A percentile compares a stretch with the other conserved stretches of the same genome.
Conservation (phyloP, 805 yeast genomes). For the Yarrowia bubula region DNA sequence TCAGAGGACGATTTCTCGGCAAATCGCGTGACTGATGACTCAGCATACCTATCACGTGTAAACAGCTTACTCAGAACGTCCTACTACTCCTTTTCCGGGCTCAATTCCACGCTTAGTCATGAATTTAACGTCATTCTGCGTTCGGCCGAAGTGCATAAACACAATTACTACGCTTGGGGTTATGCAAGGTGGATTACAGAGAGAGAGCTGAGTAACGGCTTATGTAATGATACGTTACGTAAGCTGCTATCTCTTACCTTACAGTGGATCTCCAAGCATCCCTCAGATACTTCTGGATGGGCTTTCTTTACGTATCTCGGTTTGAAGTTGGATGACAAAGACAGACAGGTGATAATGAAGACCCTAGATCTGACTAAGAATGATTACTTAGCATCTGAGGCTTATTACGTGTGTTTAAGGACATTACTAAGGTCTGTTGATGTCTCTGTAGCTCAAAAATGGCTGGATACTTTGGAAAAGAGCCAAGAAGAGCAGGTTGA, state of each 20-base stretch:
- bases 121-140: slow-evolving; percentile 38
- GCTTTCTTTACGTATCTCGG: slow-evolving; percentile 33
- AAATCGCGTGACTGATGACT: background rate
- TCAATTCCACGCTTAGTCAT: background rate
- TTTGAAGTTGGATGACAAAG: background rate
- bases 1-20: background rate
- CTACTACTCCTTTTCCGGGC: background rate
- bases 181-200: slow-evolving; percentile 40
- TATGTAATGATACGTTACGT: background rate
- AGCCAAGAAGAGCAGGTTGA: background rate
- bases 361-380: background rate
- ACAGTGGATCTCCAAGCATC: slow-evolving; percentile 28
- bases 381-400: slow-evolving; percentile 32
- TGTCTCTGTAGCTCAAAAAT: background rate
- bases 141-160: slow-evolving; percentile 45
- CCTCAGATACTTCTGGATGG: slow-evolving; percentile 41
- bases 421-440: background rate
- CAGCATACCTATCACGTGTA: no score
- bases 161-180: slow-evolving; percentile 52
- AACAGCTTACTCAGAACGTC: background rate
- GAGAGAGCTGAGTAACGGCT: no score
- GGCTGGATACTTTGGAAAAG: background rate
- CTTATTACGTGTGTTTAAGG: slow-evolving; percentile 32
- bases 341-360: background rate
- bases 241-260: slow-evolving; percentile 28